Conservation (phyloP, 2,329 filamentous ascomycete species). For the Aspergillus persii region DNA sequence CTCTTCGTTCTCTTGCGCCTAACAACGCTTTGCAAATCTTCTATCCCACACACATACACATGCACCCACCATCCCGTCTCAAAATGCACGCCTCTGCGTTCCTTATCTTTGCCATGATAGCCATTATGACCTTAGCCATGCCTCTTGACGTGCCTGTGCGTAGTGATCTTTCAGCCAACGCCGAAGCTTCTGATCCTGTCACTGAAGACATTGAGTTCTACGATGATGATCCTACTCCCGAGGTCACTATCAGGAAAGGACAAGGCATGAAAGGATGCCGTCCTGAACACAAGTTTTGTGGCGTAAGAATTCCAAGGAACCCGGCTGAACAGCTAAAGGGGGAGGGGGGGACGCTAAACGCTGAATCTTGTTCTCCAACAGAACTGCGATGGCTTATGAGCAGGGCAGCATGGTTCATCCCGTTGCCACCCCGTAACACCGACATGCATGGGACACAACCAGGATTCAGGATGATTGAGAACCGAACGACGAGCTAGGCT, state of each 20-base stretch:
- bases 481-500: no score
- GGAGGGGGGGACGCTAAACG: background rate
- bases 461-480: no score
- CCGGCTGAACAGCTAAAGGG: background rate
- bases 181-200: background rate
- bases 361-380: background rate
- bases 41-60: background rate
- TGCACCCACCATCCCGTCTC: background rate
- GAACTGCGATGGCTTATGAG: background rate
- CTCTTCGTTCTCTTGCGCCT: background rate
- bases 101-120: background rate
- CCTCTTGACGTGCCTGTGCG: background rate
- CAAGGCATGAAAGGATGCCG: no score
- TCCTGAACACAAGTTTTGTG: background rate
- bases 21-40: background rate
- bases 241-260: background rate
- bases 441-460: background rate
- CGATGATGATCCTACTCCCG: background rate
- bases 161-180: background rate
- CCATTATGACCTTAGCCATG: background rate
- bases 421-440: background rate
- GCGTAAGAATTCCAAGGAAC: background rate
- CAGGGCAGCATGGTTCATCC: no score
- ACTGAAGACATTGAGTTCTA: background rate
- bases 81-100: background rate